phyloP scores from a whole-genome alignment of 2,329 filamentous ascomycete species.

The Fusarium concolor region DNA sequence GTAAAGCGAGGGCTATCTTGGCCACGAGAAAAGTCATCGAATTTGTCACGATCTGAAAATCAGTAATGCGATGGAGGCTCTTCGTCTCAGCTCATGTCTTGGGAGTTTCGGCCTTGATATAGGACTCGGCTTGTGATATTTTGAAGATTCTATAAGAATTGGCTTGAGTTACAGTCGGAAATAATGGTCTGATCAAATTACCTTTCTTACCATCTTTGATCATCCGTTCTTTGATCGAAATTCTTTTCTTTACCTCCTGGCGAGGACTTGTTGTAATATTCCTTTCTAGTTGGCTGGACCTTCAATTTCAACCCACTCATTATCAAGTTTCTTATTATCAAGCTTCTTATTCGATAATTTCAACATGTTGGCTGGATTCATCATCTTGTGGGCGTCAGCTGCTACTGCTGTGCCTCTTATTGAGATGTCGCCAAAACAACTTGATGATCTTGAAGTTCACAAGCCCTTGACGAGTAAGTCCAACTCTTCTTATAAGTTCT shows the following conservation, averaged over 20 bases:
- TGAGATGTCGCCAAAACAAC: slow-evolving; percentile 19
- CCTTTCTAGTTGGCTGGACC: not conserved
- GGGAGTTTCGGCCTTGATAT: not conserved
- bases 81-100: slow-evolving; percentile 1
- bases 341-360: not conserved
- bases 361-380: slow-evolving; percentile 7
- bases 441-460: not conserved
- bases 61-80: not conserved
- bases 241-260: slow-evolving; percentile 20
- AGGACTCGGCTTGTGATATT: not conserved
- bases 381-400: not conserved
- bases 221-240: not conserved
- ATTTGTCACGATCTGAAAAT: not conserved
- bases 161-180: not conserved
- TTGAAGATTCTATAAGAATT: slow-evolving; percentile 8
- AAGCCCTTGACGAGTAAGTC: slow-evolving; percentile 18
- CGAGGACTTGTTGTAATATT: slow-evolving; percentile 3
- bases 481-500: no score
- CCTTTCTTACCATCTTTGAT: no score
- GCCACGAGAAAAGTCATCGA: not conserved
- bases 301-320: slow-evolving; percentile 1
- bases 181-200: slow-evolving; percentile 4
- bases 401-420: slow-evolving; percentile 23
- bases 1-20: not conserved
- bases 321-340: not conserved